Evolutionary conservation across 257 asterid species (phyloP).

Genomic region (Scutellaria minor): DNA sequence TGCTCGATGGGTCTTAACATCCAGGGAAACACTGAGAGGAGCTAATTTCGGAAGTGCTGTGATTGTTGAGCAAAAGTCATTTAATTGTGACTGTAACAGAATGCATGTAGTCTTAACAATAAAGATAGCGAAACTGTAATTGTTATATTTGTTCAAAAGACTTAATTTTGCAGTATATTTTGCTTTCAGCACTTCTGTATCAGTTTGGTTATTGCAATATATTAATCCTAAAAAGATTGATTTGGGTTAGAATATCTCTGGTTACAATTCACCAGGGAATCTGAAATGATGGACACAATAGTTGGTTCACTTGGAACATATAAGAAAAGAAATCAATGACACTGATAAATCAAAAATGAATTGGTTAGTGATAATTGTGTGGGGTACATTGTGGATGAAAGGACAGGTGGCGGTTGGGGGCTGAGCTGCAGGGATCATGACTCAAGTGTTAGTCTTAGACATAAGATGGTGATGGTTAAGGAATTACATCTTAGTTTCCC

Average conservation of each 20-base stretch:
- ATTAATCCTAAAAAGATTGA: too few relatives aligned
- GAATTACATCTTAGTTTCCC: background rate
- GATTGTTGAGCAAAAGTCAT: background rate
- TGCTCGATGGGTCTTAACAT: background rate
- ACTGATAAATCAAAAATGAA: too few relatives aligned
- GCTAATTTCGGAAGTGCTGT: background rate
- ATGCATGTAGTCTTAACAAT: background rate
- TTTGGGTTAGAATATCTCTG: too few relatives aligned
- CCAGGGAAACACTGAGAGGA: background rate
- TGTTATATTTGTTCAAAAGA: background rate
- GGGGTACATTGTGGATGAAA: too few relatives aligned
- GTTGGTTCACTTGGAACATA: too few relatives aligned
- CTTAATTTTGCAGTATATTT: too few relatives aligned
- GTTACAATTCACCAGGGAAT: too few relatives aligned
- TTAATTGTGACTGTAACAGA: background rate
- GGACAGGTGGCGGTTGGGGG: background rate
- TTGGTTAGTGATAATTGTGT: too few relatives aligned
- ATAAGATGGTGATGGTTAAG: background rate
- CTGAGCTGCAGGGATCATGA: conserved; percentile 16
- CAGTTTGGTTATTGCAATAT: too few relatives aligned
- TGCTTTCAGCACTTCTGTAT: too few relatives aligned
- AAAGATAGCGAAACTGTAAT: background rate
- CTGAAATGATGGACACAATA: too few relatives aligned
- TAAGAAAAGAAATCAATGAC: too few relatives aligned
- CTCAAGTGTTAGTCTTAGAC: background rate